Evolutionary conservation across 2,329 filamentous ascomycete species (phyloP), one percentile per base, ranked within the genome.

Genomic region (Ophiocordyceps sinensis): DNA sequence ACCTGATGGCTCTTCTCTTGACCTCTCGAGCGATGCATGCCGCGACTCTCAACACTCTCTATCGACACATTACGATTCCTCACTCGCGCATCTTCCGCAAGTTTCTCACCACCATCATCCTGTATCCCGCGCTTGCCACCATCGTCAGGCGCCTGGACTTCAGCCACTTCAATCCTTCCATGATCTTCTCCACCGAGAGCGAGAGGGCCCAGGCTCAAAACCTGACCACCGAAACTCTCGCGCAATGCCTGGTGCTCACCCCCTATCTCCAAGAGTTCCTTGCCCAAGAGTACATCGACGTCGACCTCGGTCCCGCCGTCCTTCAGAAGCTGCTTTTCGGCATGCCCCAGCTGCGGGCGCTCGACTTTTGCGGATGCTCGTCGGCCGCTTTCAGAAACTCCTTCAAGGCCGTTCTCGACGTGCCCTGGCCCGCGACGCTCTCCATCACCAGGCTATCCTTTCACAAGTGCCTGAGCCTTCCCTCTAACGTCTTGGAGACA

Each of bases 61-160:
- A 89, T 64, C 73, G 76, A 49, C 77, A 84, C 57, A 82, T 89
- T 58, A 86, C 82, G 36, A 82, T 89, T 49, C 84, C 85, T 6
- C 84, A 88, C 66, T 89, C 85, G 23, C 70, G 78, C 45, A 85
- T 87, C 56, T 91, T 88, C 63, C 79, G 79, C 55, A 89, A 89
- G 61, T 85, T 87, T 50, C 71, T 87, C 38, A 67, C 70, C 43
- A 83, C 85, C 53, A 68, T 89, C 48, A 65, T 67, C 37, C 64
- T 73, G 44, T 78, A 87, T 55, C 74, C 77, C 2, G 67, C 77
- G 9, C 67, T 88, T 41, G 85, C 84, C 37, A 80, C 77, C 34
- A 77, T 88, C 51, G 82, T 89, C 36, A 77, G 82, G 43, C 79
- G 85, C 39, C 66, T 89, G 37, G 85, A 91, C 62, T 88, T 91